Evolutionary conservation across 495 filamentous ascomycete species (phyloP).

Genomic region (Trichoderma virens): DNA sequence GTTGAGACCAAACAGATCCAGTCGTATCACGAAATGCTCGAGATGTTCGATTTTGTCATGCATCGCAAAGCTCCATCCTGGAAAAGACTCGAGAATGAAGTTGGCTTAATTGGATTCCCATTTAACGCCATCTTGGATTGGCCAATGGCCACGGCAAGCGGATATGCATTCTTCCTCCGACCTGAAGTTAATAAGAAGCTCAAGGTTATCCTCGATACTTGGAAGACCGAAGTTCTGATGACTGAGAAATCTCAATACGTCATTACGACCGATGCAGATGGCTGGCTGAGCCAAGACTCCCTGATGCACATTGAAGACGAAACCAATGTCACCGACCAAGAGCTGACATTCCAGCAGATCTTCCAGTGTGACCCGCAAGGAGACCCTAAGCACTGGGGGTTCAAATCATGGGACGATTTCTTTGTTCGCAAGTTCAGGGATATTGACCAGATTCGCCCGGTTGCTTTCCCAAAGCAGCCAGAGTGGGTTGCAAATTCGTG

Average conservation of each 20-base stretch:
- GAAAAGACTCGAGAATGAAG: conserved; percentile 34
- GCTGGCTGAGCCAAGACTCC: conserved; percentile 43
- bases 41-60: conserved; percentile 44
- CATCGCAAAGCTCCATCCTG: conserved; percentile 43
- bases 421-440: conserved; percentile 46
- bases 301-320: conserved; percentile 14
- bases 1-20: conserved; percentile 39
- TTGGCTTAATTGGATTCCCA: conserved; percentile 17
- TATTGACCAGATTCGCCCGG: conserved; percentile 37
- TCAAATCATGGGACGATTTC: conserved; percentile 56
- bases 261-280: conserved; percentile 28
- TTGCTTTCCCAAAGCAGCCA: conserved; percentile 34
- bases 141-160: conserved; percentile 53
- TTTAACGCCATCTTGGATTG: conserved; percentile 50
- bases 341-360: conserved; percentile 28
- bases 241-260: conserved; percentile 41
- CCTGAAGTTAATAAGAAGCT: conserved; percentile 47
- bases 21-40: conserved; percentile 46
- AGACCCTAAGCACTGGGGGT: conserved; percentile 37
- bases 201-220: conserved; percentile 50
- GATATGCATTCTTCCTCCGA: conserved; percentile 48
- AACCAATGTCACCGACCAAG: not conserved
- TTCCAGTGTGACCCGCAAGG: conserved; percentile 29
- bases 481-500: conserved; percentile 48
- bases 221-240: conserved; percentile 40